Conservation (phyloP, 78 protist genomes). For the Dictyostelium firmibasis region DNA sequence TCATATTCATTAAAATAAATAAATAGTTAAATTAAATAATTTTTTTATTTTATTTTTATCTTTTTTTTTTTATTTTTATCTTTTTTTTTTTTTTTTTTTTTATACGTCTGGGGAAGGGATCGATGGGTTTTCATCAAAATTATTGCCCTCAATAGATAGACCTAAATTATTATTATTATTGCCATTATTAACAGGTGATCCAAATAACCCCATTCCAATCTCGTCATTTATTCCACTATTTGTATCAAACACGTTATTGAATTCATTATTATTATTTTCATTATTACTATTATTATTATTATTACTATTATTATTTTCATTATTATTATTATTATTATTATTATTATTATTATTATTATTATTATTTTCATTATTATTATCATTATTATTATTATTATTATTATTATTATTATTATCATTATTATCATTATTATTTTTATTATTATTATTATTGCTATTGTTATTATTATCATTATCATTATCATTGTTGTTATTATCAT, state of each 20-base stretch:
- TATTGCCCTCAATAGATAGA: not conserved
- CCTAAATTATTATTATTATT: not conserved
- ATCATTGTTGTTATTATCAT: not conserved
- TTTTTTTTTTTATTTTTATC: not conserved
- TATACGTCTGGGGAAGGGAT: not conserved
- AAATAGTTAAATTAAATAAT: no score
- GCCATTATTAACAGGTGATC: not conserved
- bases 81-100: not conserved
- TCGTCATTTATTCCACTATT: not conserved
- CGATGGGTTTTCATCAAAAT: not conserved
- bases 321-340: not conserved
- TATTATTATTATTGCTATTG: not conserved
- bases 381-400: not conserved
- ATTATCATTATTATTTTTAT: not conserved
- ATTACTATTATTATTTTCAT: not conserved
- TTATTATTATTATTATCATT: not conserved
- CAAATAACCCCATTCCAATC: not conserved
- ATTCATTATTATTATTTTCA: not conserved
- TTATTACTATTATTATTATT: not conserved
- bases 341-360: not conserved
- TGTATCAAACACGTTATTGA: not conserved
- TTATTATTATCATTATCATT: not conserved
- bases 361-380: not conserved
- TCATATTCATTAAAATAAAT: no score
- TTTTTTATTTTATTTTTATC: no score